Conservation (phyloP, 192 early-diverging fungal species). For the Entophlyctis helioformis region DNA sequence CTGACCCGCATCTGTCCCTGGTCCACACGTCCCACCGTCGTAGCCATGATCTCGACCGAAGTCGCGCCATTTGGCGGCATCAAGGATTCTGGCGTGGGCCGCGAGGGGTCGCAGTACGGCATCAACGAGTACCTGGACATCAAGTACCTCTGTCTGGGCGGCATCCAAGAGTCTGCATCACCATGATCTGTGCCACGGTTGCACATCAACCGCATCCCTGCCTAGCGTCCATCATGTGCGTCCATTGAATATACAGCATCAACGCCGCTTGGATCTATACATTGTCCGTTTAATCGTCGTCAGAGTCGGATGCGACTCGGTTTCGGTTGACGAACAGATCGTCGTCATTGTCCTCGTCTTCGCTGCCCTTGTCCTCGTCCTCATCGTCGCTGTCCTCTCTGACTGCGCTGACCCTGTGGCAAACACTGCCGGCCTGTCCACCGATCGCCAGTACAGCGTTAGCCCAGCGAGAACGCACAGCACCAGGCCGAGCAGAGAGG, state of each 20-base stretch:
- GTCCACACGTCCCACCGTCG: not conserved
- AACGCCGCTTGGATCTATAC: no score
- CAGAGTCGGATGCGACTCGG: constrained; percentile 32
- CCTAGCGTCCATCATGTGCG: no score
- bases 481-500: no score
- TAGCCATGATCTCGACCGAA: constrained; percentile 20
- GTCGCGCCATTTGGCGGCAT: constrained; percentile 65
- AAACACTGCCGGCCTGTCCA: not conserved
- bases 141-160: constrained; percentile 48
- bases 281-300: constrained; percentile 16
- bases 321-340: constrained; percentile 53
- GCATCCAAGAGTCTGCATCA: not conserved
- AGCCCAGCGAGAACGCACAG: not conserved
- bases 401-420: constrained; percentile 1
- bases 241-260: no score
- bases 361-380: constrained; percentile 7
- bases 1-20: not conserved
- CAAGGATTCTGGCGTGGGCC: constrained; percentile 59
- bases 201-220: no score
- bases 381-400: constrained; percentile 5
- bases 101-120: constrained; percentile 57
- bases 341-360: constrained; percentile 26
- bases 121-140: constrained; percentile 56
- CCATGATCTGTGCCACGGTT: no score
- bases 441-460: not conserved